phyloP scores from a whole-genome alignment of 495 filamentous ascomycete genomes.

The Hypoxylon lienhwacheense region DNA sequence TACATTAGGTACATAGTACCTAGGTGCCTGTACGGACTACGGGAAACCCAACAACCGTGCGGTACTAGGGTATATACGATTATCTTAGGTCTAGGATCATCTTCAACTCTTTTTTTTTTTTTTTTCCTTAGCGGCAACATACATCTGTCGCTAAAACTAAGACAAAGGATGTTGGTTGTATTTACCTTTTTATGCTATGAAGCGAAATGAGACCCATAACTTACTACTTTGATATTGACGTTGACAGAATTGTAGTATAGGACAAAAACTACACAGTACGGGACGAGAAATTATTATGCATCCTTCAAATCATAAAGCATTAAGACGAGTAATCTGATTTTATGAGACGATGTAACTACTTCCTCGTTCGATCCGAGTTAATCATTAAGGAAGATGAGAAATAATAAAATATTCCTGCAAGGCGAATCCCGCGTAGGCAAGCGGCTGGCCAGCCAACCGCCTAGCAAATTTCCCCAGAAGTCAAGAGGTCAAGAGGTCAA shows the following conservation, averaged over 20 bases:
- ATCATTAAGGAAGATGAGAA: no score
- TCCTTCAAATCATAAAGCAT: background rate
- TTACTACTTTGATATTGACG: no score
- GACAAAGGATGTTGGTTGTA: background rate
- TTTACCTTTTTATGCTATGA: background rate
- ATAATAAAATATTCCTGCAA: conserved; percentile 23
- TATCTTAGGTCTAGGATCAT: no score
- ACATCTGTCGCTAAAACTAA: background rate
- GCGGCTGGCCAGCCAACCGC: background rate
- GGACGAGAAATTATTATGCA: background rate
- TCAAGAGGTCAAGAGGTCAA: background rate
- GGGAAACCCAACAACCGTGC: no score
- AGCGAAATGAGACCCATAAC: conserved; percentile 4
- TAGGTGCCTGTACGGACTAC: no score
- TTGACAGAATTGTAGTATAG: no score
- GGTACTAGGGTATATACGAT: no score
- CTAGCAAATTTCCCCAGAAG: background rate
- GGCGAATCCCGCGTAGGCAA: conserved; percentile 14
- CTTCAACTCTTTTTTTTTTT: background rate
- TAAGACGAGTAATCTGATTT: conserved; percentile 9
- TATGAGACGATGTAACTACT: conserved; percentile 25
- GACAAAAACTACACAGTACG: conserved; percentile 1
- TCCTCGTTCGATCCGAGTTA: conserved; percentile 7
- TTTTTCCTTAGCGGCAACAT: background rate
- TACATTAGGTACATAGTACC: no score